Base-by-base conservation (phyloP, 352 stramenopile genomes). In the Pythium dissotocum region DNA sequence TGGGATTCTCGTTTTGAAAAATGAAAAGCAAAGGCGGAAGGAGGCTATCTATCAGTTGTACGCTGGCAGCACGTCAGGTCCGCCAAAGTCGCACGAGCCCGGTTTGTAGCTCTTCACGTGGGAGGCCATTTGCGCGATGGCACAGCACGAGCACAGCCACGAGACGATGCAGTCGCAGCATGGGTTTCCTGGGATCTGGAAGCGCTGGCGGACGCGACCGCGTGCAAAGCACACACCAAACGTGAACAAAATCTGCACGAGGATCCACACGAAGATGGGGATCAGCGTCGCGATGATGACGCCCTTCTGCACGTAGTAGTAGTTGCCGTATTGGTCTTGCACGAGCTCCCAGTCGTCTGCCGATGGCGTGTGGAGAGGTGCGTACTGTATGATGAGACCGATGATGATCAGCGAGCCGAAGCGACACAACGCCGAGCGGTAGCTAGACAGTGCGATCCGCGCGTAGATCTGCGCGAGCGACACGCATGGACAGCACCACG, bases 401-500 rank as follows among this genome's bases (percentile, higher is more conserved):
- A 30, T 53, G 18, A 67, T 28, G 8, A 52, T 42, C 24, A 75
- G 48, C 16, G 36, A 4, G 1, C 46, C 6, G 13, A 72, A 40
- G 10, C 33, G 52, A 2, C 40, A 5, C 24, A 55, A 21, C 42
- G 61, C 68, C 3, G 32, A 33, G 10, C 13, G 30, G 30, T 65
- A 70, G 35, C 35, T 12, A 16, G 32, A n/a, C 14, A 77, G 1
- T 5, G 61, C 71, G 18, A 75, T n/a, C 7, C 71, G 71, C 24
- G 71, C 53, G 40, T 62, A 58, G 40, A 69, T 57, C 33, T 69
- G 63, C 21, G 63, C 53, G 12, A 69, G 55, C 28, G 69, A 65
- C 2, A 78, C 62, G 48, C 72, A 78, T n/a, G 72, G 69, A 40
- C 63, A 73, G 52, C 32, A 74, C 54, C 40, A 74, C 28, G 64